Evolutionary conservation across 768 basidiomycete genomes (phyloP).

Genomic region (Suillus americanus): DNA sequence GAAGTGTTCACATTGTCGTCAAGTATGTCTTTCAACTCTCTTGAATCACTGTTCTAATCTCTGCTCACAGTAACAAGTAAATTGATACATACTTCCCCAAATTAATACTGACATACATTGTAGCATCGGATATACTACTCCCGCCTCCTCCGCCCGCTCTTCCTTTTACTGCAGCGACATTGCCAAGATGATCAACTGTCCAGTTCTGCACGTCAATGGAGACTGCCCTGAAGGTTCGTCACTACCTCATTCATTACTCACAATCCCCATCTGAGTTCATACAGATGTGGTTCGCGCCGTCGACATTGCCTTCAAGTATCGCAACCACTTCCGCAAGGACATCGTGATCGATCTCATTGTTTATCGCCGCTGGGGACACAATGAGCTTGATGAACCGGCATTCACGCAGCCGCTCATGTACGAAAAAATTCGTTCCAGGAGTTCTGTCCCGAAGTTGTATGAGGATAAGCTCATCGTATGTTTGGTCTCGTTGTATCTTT

Average conservation of each 20-base stretch:
- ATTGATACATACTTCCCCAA: conserved; percentile 9
- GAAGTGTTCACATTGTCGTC: conserved; percentile 87
- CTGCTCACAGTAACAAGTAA: conserved; percentile 56
- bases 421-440: conserved; percentile 74
- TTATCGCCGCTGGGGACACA: conserved; percentile 88
- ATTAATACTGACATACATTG: neutral
- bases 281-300: conserved; percentile 82
- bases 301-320: conserved; percentile 85
- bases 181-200: conserved; percentile 88
- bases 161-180: conserved; percentile 87
- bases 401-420: conserved; percentile 94
- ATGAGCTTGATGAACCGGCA: conserved; percentile 83
- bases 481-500: conserved; percentile 9
- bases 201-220: conserved; percentile 89
- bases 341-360: conserved; percentile 88
- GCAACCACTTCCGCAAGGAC: conserved; percentile 88
- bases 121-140: conserved; percentile 92
- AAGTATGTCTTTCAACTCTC: conserved; percentile 54
- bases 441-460: conserved; percentile 78
- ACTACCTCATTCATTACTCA: neutral
- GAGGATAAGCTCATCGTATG: conserved; percentile 75
- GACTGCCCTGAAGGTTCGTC: conserved; percentile 78
- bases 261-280: neutral
- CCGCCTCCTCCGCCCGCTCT: conserved; percentile 79
- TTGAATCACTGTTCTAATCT: neutral